Conservation (phyloP, 148 eudicot genomes). For the Selenicereus undatus region DNA sequence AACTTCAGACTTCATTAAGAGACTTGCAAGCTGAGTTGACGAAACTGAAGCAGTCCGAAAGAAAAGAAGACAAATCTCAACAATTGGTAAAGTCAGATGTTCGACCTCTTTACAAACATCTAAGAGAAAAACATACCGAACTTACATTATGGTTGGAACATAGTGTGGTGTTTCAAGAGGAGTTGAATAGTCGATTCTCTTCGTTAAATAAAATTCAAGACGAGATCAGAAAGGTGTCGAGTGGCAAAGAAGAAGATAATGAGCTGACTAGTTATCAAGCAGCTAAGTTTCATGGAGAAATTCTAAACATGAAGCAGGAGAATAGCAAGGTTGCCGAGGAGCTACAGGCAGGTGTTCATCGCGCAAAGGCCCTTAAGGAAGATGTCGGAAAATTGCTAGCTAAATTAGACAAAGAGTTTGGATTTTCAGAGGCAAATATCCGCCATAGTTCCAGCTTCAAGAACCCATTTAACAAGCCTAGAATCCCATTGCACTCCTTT, state of each 20-base stretch:
- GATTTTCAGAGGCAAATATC: conserved; percentile 27
- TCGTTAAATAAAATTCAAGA: conserved; percentile 55
- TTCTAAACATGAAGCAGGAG: conserved; percentile 76
- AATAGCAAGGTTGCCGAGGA: conserved; percentile 65
- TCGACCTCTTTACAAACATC: conserved; percentile 64
- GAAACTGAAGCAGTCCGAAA: conserved; percentile 37
- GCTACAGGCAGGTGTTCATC: conserved; percentile 48
- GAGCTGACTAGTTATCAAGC: conserved; percentile 48
- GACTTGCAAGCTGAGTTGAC: conserved; percentile 55
- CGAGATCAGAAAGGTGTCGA: conserved; percentile 42
- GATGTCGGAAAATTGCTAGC: conserved; percentile 43
- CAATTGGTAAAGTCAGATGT: conserved; percentile 43
- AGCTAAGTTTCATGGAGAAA: conserved; percentile 81
- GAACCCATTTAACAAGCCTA: conserved; percentile 38
- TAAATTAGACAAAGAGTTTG: conserved; percentile 55
- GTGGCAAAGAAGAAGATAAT: conserved; percentile 22
- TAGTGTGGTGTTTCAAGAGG: conserved; percentile 55
- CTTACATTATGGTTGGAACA: conserved; percentile 70
- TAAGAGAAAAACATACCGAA: conserved; percentile 68
- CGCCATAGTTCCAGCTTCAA: conserved; percentile 20
- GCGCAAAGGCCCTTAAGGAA: conserved; percentile 42
- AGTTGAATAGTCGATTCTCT: conserved; percentile 50
- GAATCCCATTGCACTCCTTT: conserved; percentile 61
- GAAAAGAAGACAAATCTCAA: conserved; percentile 27
- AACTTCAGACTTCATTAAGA: conserved; percentile 50